Evolutionary conservation across 2,329 filamentous ascomycete species (phyloP), one percentile per base, ranked within the genome.

Genomic region (Talaromyces sp.): DNA sequence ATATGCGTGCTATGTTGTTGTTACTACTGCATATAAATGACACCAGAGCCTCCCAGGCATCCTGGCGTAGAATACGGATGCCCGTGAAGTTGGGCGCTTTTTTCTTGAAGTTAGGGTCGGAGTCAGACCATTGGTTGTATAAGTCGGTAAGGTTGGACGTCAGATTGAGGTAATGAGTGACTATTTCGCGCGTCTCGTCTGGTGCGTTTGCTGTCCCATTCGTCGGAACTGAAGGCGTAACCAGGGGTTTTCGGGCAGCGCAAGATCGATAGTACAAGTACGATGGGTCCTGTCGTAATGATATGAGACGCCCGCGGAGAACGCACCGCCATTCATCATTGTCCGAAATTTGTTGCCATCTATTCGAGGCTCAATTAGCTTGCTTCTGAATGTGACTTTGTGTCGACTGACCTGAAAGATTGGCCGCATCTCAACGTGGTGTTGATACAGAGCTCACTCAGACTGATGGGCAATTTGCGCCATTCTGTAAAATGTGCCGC

Each of bases 11-110:
- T 67, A 99, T 99, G 75, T 99, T 97, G 80, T 99, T 99, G 79
- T 99, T 99, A 79, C 93, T 97, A 78, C 93, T 97, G 83, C 95
- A 99, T 69, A 99, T 99, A 78, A 99, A 99, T 64, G 90, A 89
- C 27, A 99, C 83, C 25, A 99, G 83, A 0, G 95, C 89, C 78
- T 99, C 95, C 95, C 96, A 99, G 0, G 94, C 89, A 81, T 97
- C 93, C 80, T 99, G 95, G 71, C 90, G 91, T 52, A 99, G 81
- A 69, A 99, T 97, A 25, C 95, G 89, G 64, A 99, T 90, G 13
- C 96, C 95, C 0, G 90, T 89, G 75, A 99, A 99, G 64, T 89
- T 88, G 0, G 91, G 89, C 0, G 95, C 94, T 70, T 91, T 92
- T 73, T 89, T 90, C 71, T 89, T 90, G 79, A 99, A 99, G 76